These are phyloP conservation scores for Jamesozyma gamospora DNA, from an alignment of 805 yeast genomes.

Conservation along the genomic window DNA sequence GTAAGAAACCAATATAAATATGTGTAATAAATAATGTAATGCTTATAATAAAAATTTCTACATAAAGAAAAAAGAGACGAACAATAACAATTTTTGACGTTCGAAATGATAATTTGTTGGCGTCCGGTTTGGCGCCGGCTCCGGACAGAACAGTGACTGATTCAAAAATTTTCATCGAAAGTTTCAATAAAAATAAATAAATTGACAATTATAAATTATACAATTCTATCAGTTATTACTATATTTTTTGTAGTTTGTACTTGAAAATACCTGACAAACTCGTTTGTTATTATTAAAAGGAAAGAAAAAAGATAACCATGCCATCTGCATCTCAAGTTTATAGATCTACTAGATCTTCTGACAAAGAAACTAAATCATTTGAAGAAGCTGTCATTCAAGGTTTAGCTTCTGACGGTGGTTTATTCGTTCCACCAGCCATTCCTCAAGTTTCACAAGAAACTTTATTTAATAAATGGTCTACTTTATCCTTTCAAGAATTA, in stretches of 20 bases:
- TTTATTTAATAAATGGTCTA: constrained; percentile 57
- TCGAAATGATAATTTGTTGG: no score
- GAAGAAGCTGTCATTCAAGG: constrained; percentile 85
- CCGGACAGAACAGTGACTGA: not conserved
- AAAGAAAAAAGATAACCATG: constrained; percentile 8
- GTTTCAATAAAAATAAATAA: no score
- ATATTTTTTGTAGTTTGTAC: no score
- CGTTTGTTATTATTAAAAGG: no score
- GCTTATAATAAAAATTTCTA: no score
- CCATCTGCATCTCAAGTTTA: constrained; percentile 44
- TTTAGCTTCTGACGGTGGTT: constrained; percentile 93
- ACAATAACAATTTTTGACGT: no score
- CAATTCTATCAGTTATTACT: no score
- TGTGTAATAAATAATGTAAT: no score
- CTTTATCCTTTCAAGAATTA: constrained; percentile 69
- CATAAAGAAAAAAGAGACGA: no score
- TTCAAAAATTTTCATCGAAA: not conserved
- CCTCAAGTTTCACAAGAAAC: constrained; percentile 52
- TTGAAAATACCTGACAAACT: no score
- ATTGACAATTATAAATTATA: no score
- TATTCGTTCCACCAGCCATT: constrained; percentile 76
- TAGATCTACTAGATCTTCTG: constrained; percentile 69
- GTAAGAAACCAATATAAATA: constrained; percentile 4
- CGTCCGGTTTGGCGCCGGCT: not conserved
- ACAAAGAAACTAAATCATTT: constrained; percentile 46